Evolutionary conservation across 2,329 filamentous ascomycete species (phyloP).

Genomic region (Fusarium beomiforme): DNA sequence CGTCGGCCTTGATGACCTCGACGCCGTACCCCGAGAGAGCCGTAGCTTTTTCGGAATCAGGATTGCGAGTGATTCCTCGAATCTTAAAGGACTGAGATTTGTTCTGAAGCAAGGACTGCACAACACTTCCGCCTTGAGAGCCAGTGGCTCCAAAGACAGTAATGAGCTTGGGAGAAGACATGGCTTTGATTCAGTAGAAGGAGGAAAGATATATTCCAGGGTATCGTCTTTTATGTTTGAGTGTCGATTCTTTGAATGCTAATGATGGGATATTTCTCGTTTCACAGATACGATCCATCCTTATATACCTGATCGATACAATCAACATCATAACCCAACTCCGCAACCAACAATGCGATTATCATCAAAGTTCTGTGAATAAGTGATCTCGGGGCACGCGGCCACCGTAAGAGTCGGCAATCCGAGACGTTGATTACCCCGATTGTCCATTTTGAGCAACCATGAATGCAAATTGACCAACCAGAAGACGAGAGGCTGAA

Average conservation of each 20-base stretch:
- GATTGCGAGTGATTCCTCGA: constrained; percentile 45
- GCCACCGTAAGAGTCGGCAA: constrained; percentile 17
- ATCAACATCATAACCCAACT: constrained; percentile 4
- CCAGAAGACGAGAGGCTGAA: neutral
- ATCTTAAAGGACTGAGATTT: constrained; percentile 41
- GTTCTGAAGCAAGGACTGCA: constrained; percentile 45
- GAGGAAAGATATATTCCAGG: neutral
- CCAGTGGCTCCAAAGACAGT: constrained; percentile 49
- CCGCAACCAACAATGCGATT: constrained; percentile 10
- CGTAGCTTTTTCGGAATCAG: constrained; percentile 44
- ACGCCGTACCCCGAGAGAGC: constrained; percentile 39
- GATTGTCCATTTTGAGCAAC: constrained; percentile 3
- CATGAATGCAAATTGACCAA: neutral
- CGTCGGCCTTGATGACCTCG: constrained; percentile 47
- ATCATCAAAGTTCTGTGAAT: neutral
- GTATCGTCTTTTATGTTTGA: neutral
- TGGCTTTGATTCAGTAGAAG: constrained; percentile 1
- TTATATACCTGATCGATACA: constrained; percentile 26
- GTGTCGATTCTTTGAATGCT: constrained; percentile 14
- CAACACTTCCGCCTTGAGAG: constrained; percentile 46
- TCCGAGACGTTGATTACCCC: constrained; percentile 22
- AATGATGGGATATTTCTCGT: neutral
- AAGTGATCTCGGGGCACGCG: constrained; percentile 22
- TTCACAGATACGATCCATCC: neutral
- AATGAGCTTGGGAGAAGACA: constrained; percentile 43